phyloP scores from a whole-genome alignment of 2,329 filamentous ascomycete species.

The Nigrospora osmanthi region DNA sequence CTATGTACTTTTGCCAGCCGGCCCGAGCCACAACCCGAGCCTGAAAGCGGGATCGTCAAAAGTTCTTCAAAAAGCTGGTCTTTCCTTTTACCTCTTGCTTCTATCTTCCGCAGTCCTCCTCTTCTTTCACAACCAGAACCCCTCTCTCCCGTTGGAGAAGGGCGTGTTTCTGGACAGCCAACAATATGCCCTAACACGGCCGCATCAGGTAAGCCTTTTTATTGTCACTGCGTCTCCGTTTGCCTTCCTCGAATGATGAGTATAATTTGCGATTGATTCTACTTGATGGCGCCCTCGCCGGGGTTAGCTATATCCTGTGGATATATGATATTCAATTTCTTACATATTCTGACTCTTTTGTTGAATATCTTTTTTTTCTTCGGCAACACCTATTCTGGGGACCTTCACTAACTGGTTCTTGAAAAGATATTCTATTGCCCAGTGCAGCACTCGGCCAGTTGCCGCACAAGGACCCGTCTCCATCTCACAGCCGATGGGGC shows the following conservation, averaged over 20 bases:
- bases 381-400: too few species aligned
- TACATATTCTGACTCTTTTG: slow-evolving; percentile 86
- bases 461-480: too few species aligned
- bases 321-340: slow-evolving; percentile 86
- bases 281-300: slow-evolving; percentile 81
- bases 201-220: slow-evolving; percentile 4
- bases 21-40: background rate
- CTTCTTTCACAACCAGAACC: background rate
- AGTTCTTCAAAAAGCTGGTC: background rate
- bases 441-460: too few species aligned
- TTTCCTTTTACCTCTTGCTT: background rate
- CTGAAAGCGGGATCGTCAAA: background rate
- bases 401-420: too few species aligned
- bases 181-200: background rate
- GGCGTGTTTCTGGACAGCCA: background rate
- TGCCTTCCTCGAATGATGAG: slow-evolving; percentile 61
- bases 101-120: background rate
- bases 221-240: slow-evolving; percentile 5
- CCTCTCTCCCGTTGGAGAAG: background rate
- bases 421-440: too few species aligned
- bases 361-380: too few species aligned
- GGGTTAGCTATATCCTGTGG: slow-evolving; percentile 70
- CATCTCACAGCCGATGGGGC: too few species aligned
- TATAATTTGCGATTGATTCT: slow-evolving; percentile 99
- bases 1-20: background rate